Evolutionary conservation across 352 stramenopile genomes (phyloP).

Genomic region (Globisporangium uncinulatum): DNA sequence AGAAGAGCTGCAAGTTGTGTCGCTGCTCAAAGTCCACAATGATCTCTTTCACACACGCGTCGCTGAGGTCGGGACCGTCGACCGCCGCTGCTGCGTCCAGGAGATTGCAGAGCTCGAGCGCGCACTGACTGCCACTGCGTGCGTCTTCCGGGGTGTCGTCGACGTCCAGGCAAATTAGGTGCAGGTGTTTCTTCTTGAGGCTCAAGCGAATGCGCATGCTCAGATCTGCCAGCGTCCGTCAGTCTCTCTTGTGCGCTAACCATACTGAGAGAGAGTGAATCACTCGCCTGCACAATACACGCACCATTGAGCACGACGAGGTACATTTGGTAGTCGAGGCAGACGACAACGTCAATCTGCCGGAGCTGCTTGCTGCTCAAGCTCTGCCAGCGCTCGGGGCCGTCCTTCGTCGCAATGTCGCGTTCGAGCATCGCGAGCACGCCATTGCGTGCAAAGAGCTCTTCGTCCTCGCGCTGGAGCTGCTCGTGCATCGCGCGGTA

Average conservation of each 20-base stretch:
- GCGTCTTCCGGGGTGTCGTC: conserved; percentile 72
- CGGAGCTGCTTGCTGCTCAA: conserved; percentile 53
- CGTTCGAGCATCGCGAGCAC: conserved; percentile 69
- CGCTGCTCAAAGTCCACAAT: conserved; percentile 44
- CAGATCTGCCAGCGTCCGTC: conserved; percentile 26
- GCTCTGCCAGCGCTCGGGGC: conserved; percentile 74
- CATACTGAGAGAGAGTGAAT: background rate
- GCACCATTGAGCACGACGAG: conserved; percentile 62
- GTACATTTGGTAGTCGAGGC: conserved; percentile 80
- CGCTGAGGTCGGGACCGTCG: conserved; percentile 23
- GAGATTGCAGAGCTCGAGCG: conserved; percentile 47
- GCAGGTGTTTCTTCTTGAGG: conserved; percentile 50
- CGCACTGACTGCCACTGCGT: conserved; percentile 30
- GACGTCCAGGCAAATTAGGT: conserved; percentile 79
- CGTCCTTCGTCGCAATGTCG: conserved; percentile 62
- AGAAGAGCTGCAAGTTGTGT: conserved; percentile 31
- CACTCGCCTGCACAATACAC: conserved; percentile 1
- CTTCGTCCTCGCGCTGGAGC: conserved; percentile 45
- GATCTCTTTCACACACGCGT: conserved; percentile 32
- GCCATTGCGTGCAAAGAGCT: conserved; percentile 52
- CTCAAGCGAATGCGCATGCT: conserved; percentile 40
- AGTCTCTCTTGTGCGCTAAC: background rate
- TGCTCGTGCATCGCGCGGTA: conserved; percentile 57
- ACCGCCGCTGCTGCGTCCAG: conserved; percentile 20
- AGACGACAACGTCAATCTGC: conserved; percentile 69